These are phyloP conservation scores for Raffaelea ambrosiae DNA, from an alignment of 2,329 filamentous ascomycete species.

Conservation along the genomic window DNA sequence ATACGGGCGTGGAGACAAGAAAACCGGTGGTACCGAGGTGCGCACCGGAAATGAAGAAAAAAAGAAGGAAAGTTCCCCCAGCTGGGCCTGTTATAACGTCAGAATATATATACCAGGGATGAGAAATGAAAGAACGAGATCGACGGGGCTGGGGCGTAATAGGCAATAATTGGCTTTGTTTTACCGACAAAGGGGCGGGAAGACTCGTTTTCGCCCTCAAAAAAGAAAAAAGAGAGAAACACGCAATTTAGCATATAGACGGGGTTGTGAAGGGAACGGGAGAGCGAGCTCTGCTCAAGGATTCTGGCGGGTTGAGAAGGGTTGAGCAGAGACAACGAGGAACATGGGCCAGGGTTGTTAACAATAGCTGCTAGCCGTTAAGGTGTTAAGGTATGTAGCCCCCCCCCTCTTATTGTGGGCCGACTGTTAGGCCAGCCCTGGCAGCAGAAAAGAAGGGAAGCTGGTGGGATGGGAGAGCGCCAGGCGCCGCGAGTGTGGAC, in stretches of 20 bases:
- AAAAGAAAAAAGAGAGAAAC: too few species aligned
- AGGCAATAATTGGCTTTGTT: not conserved
- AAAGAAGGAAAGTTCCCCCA: not conserved
- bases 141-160: not conserved
- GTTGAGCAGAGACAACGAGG: not conserved
- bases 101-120: not conserved
- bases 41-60: not conserved
- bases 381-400: slow-evolving; percentile 1
- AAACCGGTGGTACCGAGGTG: not conserved
- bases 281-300: not conserved
- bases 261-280: not conserved
- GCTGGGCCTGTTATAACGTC: not conserved
- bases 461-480: too few species aligned
- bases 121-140: not conserved
- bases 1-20: not conserved
- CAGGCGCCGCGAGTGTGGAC: too few species aligned
- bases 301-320: not conserved
- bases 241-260: too few species aligned
- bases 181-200: too few species aligned
- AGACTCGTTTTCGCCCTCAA: too few species aligned
- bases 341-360: not conserved
- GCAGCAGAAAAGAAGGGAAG: too few species aligned
- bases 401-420: too few species aligned
- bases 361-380: slow-evolving; percentile 4
- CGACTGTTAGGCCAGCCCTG: too few species aligned